phyloP scores from a whole-genome alignment of 2,329 filamentous ascomycete species.

The Colletotrichum phormii region DNA sequence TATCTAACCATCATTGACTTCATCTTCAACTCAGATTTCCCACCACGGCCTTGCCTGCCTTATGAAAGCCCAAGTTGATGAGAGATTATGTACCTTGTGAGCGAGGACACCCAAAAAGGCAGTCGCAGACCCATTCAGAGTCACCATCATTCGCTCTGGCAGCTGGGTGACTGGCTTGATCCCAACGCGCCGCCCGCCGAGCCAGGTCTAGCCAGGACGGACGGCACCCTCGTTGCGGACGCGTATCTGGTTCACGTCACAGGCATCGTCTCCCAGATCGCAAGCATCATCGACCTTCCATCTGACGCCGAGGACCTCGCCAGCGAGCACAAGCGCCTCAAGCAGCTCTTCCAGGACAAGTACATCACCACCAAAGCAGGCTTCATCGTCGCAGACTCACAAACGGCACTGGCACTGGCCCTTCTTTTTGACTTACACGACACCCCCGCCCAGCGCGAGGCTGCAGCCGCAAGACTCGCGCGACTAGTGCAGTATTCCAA shows the following conservation, averaged over 20 bases:
- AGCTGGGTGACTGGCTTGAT: conserved; percentile 62
- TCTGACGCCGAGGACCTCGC: conserved; percentile 42
- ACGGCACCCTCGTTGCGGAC: conserved; percentile 56
- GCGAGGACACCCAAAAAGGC: too few species aligned
- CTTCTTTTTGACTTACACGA: conserved; percentile 51
- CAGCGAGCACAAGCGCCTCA: conserved; percentile 38
- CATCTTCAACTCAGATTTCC: too few species aligned
- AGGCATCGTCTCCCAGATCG: conserved; percentile 48
- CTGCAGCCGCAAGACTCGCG: conserved; percentile 44
- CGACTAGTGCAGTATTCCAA: conserved; percentile 46
- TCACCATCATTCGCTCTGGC: conserved; percentile 39
- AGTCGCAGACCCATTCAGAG: too few species aligned
- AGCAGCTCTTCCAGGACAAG: conserved; percentile 43
- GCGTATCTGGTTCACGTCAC: conserved; percentile 60
- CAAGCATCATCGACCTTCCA: conserved; percentile 43
- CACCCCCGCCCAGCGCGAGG: conserved; percentile 24
- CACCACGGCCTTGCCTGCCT: too few species aligned
- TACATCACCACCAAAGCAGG: conserved; percentile 46
- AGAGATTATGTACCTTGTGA: too few species aligned
- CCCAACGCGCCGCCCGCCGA: conserved; percentile 55
- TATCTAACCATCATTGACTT: too few species aligned
- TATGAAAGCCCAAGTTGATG: too few species aligned
- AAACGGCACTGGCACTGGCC: conserved; percentile 52
- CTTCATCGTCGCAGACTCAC: conserved; percentile 48
- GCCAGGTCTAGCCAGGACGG: conserved; percentile 53